Evolutionary conservation across 257 asterid genomes (phyloP), one percentile per base, ranked within the genome.

Genomic region (Penstemon eatonii): DNA sequence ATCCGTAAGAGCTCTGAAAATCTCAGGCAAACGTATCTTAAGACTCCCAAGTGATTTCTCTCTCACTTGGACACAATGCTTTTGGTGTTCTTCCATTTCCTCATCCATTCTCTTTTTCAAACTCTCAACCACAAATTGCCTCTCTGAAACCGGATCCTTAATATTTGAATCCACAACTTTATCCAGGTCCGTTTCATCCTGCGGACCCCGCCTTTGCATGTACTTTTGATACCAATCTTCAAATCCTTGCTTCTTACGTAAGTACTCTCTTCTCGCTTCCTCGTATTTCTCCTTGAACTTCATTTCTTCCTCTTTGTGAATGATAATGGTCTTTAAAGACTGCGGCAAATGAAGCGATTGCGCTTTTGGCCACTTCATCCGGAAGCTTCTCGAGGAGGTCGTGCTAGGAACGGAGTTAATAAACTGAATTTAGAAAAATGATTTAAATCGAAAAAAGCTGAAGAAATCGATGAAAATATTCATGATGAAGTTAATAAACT

Each of bases 321-420:
- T 41, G 61, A 84, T 70, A 54, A 93, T 90, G 47, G 97, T 76
- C 76, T 86, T 84, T 65, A 93, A 93, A 86, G 72, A 90, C 96
- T 0, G 95, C 96, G 6, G 87, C 87, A 43, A 93, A 93, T 33
- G 99, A 88, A 3, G 68, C 56, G n/a, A 89, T 93, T 7, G 96
- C 93, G 18, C 83, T 74, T 68, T 82, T 93, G 9, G 96, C 92
- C 36, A 88, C 82, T 67, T 90, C 99, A 8, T 90, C 96, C 0
- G 99, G 99, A 63, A 93, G 96, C 87, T 91, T 93, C 85, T 85
- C 96, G 6, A 90, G 96, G 47, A 70, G 78, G 69, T 93, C 99
- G 4, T 85, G 86, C 97, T 97, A 93, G 43, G 85, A 63, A 7
- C 76, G 87, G 78, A 93, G 96, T 15, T 15, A 15, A 15, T 15